Percentiles rank a stretch among this genome's conserved stretches.
Conservation (phyloP, 2,329 filamentous ascomycete genomes). For the Geosmithia flava region DNA sequence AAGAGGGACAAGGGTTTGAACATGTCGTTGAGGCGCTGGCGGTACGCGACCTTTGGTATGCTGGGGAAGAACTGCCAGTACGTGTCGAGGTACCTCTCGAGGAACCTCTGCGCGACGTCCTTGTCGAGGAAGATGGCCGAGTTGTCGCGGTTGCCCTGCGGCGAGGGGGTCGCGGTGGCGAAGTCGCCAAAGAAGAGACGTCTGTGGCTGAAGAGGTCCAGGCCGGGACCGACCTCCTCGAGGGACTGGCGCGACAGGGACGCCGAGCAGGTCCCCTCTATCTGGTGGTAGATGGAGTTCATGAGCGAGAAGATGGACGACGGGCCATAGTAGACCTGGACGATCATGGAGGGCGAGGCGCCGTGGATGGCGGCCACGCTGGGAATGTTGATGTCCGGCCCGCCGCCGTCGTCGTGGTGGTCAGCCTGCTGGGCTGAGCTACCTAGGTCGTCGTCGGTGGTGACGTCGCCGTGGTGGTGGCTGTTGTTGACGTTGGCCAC, state of each 20-base stretch:
- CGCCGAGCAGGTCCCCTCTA: conserved; percentile 12
- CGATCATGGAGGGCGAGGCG: conserved; percentile 26
- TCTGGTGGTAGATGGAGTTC: conserved; percentile 17
- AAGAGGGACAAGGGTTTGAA: conserved; percentile 16
- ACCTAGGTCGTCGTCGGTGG: neutral
- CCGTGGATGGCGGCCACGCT: conserved; percentile 33
- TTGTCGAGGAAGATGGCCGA: conserved; percentile 22
- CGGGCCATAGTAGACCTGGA: conserved; percentile 32
- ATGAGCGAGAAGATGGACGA: conserved; percentile 31
- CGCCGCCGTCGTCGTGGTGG: conserved; percentile 5
- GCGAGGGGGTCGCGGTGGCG: conserved; percentile 2
- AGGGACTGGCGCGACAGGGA: conserved; percentile 11
- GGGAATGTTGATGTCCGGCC: conserved; percentile 18
- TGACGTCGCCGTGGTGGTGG: neutral
- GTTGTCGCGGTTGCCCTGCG: conserved; percentile 7
- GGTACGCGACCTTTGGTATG: conserved; percentile 18
- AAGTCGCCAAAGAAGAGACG: conserved; percentile 21
- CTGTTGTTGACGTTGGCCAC: neutral
- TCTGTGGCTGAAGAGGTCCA: conserved; percentile 16
- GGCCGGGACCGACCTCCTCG: conserved; percentile 16
- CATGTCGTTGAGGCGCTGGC: conserved; percentile 18
- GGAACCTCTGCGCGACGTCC: conserved; percentile 20
- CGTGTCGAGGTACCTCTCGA: conserved; percentile 25
- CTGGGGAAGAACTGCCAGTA: conserved; percentile 25
- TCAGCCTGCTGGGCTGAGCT: conserved; percentile 1